A percentile compares a stretch with the other conserved stretches of the same genome.
phyloP scores from a whole-genome alignment of 106 monocot genomes.

The Posidonia australis region DNA sequence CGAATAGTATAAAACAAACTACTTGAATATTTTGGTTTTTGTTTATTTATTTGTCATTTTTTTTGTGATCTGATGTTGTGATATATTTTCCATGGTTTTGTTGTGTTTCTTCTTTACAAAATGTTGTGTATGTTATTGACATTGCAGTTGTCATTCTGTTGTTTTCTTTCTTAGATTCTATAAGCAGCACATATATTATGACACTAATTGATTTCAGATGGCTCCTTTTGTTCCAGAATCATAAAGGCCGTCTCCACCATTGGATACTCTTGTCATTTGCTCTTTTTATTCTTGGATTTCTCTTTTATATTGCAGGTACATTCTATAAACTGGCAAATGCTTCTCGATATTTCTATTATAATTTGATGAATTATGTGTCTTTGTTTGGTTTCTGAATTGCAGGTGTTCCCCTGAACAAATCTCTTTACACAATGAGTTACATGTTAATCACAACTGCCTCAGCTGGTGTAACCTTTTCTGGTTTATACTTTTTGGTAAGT shows the following conservation, averaged over 20 bases:
- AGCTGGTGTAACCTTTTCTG: conserved; percentile 61
- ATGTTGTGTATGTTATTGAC: too few relatives aligned
- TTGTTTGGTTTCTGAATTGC: conserved; percentile 4
- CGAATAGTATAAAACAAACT: too few relatives aligned
- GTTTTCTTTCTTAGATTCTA: too few relatives aligned
- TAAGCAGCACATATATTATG: not conserved
- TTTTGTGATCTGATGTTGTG: too few relatives aligned
- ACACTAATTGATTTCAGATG: not conserved
- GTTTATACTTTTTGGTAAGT: conserved; percentile 51
- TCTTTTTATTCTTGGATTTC: conserved; percentile 39
- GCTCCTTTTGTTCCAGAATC: conserved; percentile 36
- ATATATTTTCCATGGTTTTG: too few relatives aligned
- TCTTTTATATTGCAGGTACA: conserved; percentile 47
- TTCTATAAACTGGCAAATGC: conserved; percentile 1
- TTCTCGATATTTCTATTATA: not conserved
- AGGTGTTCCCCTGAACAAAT: conserved; percentile 76
- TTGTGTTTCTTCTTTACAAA: too few relatives aligned
- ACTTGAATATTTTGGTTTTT: too few relatives aligned
- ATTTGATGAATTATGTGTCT: too few relatives aligned
- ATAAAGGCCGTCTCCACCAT: conserved; percentile 40
- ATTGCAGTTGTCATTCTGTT: too few relatives aligned
- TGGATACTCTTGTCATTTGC: conserved; percentile 50
- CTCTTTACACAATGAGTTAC: conserved; percentile 55
- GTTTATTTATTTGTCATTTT: too few relatives aligned
- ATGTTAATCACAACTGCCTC: conserved; percentile 50